These are phyloP conservation scores for Protea cynaroides DNA, from an alignment of 164 flowering plant species.

Conservation along the genomic window DNA sequence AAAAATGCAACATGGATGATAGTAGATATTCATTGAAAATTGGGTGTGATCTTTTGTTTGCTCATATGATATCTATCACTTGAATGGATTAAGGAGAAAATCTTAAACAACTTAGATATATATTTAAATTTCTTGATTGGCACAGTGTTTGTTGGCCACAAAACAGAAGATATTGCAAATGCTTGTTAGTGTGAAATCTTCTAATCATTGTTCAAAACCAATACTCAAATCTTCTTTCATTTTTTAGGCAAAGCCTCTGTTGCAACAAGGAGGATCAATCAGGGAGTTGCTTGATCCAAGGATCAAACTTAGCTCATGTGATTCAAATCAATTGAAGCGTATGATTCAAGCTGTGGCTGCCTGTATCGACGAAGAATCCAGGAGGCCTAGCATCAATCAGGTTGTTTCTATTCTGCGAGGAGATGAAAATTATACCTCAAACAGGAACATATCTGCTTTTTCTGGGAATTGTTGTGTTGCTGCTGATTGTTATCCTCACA, in stretches of 20 bases:
- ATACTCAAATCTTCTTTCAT: background rate
- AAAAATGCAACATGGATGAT: background rate
- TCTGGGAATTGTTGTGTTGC: constrained; percentile 25
- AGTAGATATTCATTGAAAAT: background rate
- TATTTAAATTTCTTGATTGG: background rate
- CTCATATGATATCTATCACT: background rate
- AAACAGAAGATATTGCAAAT: background rate
- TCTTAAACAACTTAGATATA: too few species aligned
- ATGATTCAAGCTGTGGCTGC: constrained; percentile 71
- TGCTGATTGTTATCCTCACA: constrained; percentile 37
- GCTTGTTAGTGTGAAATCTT: background rate
- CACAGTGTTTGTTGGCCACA: background rate
- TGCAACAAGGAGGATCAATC: constrained; percentile 40
- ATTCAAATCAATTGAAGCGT: constrained; percentile 35
- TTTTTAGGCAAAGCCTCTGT: constrained; percentile 72
- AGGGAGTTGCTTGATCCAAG: constrained; percentile 56
- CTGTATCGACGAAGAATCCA: constrained; percentile 65
- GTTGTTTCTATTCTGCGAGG: constrained; percentile 54
- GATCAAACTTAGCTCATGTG: constrained; percentile 32
- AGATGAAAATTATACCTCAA: constrained; percentile 21
- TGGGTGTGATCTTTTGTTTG: background rate
- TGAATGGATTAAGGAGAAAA: background rate
- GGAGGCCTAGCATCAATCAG: constrained; percentile 54
- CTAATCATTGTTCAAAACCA: background rate
- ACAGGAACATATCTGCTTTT: constrained; percentile 25